Evolutionary conservation across 1,284 basidiomycete genomes (phyloP).

Genomic region (Neolentinus lepideus): DNA sequence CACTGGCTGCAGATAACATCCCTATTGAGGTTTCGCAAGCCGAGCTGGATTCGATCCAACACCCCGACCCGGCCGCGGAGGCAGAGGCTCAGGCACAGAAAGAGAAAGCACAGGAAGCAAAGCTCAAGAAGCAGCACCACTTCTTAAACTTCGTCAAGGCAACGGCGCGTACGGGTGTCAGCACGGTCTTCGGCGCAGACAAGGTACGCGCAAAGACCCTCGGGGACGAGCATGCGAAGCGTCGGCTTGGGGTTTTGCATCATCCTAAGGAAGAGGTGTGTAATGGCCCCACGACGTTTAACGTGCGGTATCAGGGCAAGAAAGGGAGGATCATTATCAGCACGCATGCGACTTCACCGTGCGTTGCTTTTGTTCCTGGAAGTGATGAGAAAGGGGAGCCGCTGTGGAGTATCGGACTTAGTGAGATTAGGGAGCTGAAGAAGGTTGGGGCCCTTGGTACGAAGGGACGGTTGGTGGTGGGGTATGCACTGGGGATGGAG

Average conservation of each 20-base stretch:
- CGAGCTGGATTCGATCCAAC: not conserved
- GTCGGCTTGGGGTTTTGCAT: not conserved
- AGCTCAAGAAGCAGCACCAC: not conserved
- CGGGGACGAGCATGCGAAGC: not conserved
- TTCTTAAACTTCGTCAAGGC: not conserved
- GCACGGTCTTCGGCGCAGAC: not conserved
- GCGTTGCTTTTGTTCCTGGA: not conserved
- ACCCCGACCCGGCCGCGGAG: not conserved
- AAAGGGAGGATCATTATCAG: not conserved
- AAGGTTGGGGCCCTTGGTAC: slow-evolving; percentile 14
- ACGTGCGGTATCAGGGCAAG: not conserved
- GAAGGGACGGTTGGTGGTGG: slow-evolving; percentile 47
- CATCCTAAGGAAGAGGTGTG: not conserved
- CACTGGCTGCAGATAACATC: not conserved
- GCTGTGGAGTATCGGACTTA: not conserved
- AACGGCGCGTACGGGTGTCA: not conserved
- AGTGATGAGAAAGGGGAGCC: not conserved
- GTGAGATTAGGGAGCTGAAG: not conserved
- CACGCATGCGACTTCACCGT: not conserved
- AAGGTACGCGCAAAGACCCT: not conserved
- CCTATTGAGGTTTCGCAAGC: not conserved
- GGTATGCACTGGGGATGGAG: slow-evolving; percentile 43
- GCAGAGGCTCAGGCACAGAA: not conserved
- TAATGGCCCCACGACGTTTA: slow-evolving; percentile 1
- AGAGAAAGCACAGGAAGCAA: not conserved